Percentiles rank a stretch among this genome's conserved stretches.
phyloP scores from a whole-genome alignment of 768 basidiomycete species.

The Termitomyces sp. region DNA sequence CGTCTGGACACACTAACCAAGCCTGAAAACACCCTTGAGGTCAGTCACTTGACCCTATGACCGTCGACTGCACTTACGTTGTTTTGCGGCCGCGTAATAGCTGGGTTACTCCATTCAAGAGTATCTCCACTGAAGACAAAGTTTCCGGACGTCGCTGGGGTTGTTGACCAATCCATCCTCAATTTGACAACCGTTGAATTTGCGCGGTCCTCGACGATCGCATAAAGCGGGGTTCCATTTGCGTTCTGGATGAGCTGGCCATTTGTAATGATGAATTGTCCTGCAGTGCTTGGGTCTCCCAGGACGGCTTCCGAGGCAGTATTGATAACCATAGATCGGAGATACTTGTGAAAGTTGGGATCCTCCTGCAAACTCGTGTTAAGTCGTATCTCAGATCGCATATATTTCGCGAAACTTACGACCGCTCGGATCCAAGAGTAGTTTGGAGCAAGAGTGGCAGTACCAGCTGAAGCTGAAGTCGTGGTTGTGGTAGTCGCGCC shows the following conservation, averaged over 20 bases:
- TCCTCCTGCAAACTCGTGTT: slow-evolving; percentile 29
- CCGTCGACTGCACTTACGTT: slow-evolving; percentile 31
- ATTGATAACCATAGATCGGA: slow-evolving; percentile 41
- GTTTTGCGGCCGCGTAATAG: slow-evolving; percentile 42
- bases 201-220: slow-evolving; percentile 39
- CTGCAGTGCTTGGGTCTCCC: slow-evolving; percentile 42
- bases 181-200: slow-evolving; percentile 43
- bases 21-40: slow-evolving; percentile 25
- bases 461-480: slow-evolving; percentile 22
- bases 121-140: slow-evolving; percentile 56
- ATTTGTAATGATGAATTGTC: slow-evolving; percentile 49
- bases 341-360: slow-evolving; percentile 59
- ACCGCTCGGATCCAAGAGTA: slow-evolving; percentile 56
- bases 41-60: background rate
- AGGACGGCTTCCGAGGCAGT: slow-evolving; percentile 45
- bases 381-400: background rate
- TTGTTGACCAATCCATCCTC: slow-evolving; percentile 40
- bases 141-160: slow-evolving; percentile 40
- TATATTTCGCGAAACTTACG: slow-evolving; percentile 22
- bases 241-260: slow-evolving; percentile 54
- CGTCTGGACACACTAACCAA: slow-evolving; percentile 54
- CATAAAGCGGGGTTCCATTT: slow-evolving; percentile 39
- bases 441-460: slow-evolving; percentile 40
- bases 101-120: slow-evolving; percentile 48
- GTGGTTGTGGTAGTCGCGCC: slow-evolving; percentile 22